Evolutionary conservation across 805 yeast species (phyloP).

Genomic region (Wickerhamiella brachini): DNA sequence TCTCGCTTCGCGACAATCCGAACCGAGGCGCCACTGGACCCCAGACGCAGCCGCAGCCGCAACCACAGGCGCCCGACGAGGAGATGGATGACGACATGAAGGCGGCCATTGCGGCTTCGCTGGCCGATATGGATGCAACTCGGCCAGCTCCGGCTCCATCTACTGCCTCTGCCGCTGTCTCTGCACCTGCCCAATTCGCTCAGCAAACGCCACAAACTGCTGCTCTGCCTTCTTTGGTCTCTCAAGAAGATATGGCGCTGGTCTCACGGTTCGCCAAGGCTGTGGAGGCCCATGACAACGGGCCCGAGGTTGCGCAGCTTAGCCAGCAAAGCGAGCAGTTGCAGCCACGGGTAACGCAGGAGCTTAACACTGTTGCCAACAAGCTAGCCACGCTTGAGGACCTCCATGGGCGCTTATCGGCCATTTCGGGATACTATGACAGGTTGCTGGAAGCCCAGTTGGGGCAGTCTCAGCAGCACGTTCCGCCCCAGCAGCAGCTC

Average conservation of each 20-base stretch:
- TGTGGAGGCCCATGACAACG: slow-evolving; percentile 13
- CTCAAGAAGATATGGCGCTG: slow-evolving; percentile 5
- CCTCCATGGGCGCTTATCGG: slow-evolving; percentile 15
- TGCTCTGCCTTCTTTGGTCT: neutral
- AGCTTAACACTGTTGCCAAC: slow-evolving; percentile 12
- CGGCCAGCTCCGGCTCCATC: neutral
- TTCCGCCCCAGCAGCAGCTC: neutral
- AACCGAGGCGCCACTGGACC: too few species aligned
- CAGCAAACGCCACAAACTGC: neutral
- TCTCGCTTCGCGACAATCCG: slow-evolving; percentile 49
- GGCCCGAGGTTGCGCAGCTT: slow-evolving; percentile 9
- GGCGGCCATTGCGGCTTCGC: slow-evolving; percentile 88
- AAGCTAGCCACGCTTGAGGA: slow-evolving; percentile 17
- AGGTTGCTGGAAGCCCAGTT: slow-evolving; percentile 17
- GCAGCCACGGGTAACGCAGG: slow-evolving; percentile 16
- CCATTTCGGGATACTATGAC: slow-evolving; percentile 17
- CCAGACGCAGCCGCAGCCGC: slow-evolving; percentile 8
- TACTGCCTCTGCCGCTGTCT: neutral
- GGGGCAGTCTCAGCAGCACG: slow-evolving; percentile 3
- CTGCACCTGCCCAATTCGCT: neutral
- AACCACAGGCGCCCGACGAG: slow-evolving; percentile 24
- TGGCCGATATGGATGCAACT: slow-evolving; percentile 44
- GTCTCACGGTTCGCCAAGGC: slow-evolving; percentile 6
- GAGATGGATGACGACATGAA: slow-evolving; percentile 80
- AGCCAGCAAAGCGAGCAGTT: slow-evolving; percentile 12